Evolutionary conservation across 768 basidiomycete species (phyloP).

Genomic region (Phaffia tasmanica): DNA sequence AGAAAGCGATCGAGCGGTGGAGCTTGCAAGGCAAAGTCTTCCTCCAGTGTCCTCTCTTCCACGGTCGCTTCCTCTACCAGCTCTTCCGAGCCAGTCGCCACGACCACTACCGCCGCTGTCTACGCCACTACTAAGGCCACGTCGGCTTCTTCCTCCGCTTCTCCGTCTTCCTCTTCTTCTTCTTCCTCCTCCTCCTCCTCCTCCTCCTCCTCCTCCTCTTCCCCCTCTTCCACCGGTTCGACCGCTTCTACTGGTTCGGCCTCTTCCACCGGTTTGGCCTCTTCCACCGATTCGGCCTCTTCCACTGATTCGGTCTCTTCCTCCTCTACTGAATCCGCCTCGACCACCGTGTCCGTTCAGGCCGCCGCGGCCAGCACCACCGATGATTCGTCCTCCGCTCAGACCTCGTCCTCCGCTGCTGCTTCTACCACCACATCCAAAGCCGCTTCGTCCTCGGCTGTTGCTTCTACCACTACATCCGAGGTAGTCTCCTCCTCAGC

Average conservation of each 20-base stretch:
- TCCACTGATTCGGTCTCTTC: background rate
- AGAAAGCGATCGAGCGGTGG: slow-evolving; percentile 17
- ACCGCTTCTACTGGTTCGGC: background rate
- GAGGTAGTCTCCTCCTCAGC: slow-evolving; percentile 5
- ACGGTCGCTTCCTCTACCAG: background rate
- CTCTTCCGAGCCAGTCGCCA: background rate
- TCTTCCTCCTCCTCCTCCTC: slow-evolving; percentile 1
- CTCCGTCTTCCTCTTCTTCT: background rate
- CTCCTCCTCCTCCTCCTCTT: background rate
- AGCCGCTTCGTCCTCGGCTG: background rate
- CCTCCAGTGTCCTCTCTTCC: background rate
- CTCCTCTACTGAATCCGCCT: background rate
- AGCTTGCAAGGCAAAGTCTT: slow-evolving; percentile 15
- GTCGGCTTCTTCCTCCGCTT: background rate
- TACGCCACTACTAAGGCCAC: background rate
- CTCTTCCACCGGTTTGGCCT: background rate
- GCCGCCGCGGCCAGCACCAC: slow-evolving; percentile 10
- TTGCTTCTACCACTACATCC: background rate
- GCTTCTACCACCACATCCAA: slow-evolving; percentile 15
- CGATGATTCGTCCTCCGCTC: background rate
- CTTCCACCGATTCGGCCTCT: background rate
- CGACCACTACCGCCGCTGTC: background rate
- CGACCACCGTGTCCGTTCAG: background rate
- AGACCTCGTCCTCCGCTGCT: background rate
- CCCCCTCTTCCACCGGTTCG: background rate